Evolutionary conservation across 352 stramenopile species (phyloP), one percentile per base, ranked within the genome.

Genomic region (Pythium dissotocum): DNA sequence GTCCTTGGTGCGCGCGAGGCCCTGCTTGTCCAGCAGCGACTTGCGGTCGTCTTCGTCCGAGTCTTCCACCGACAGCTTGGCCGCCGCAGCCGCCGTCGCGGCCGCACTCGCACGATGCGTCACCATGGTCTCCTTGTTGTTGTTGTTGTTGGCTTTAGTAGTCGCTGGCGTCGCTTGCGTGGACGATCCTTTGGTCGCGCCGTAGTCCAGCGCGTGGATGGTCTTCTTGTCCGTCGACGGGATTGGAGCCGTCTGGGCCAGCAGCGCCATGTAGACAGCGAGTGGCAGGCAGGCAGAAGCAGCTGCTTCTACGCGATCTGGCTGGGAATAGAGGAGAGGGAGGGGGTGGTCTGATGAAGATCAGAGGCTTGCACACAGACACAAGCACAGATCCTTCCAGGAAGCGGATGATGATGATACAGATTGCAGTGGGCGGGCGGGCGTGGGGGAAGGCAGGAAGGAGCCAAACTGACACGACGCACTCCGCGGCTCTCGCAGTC

Each of bases 31-130:
- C 18, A 62, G 56, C 66, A 62, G 66, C 52, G 28, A 26, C 63
- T 61, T 67, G 57, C 46, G 32, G 24, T 63, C 57, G 6, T 61
- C 62, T n/a, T 69, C 61, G 48, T 56, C 44, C 21, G 38, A 33
- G 38, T 32, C 30, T 40, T 64, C 58, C 12, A 56, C 56, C 32
- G 40, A 48, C 35, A 58, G 21, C 28, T 38, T 62, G 35, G 16
- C 52, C 21, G 61, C 61, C 14, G 48, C 52, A 24, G 61, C 61
- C 14, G 48, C 38, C 14, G 61, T 44, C 14, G 61, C 53, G 21
- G 56, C 56, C 1, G 54, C 53, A 16, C 7, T 60, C 2, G 57
- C 33, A 28, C 64, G 64, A 33, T 70, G 64, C 56, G 46, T 70
- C 13, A 70, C 35, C 55, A 64, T 58, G 24, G 44, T 44, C 44